A percentile compares a stretch with the other conserved stretches of the same genome.
Evolutionary conservation across 2,329 filamentous ascomycete genomes (phyloP).

Genomic region (Botrytis squamosa): DNA sequence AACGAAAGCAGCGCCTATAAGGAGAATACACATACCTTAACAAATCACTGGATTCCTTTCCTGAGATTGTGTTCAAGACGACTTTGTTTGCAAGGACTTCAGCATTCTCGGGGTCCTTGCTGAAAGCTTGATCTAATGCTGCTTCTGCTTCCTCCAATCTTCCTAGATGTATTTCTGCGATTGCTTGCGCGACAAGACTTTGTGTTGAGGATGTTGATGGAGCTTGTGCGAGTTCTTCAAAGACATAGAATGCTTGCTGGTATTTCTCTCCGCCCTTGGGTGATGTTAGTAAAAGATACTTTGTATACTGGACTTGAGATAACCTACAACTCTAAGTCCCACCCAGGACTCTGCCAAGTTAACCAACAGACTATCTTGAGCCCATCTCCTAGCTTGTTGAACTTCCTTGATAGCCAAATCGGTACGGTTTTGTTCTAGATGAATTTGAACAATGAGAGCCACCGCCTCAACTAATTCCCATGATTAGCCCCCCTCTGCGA

Average conservation of each 20-base stretch:
- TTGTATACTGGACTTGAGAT: not conserved
- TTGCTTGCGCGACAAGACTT: constrained; percentile 80
- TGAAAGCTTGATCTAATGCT: constrained; percentile 76
- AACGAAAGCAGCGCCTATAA: not conserved
- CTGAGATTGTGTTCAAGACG: constrained; percentile 74
- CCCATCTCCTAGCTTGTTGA: constrained; percentile 81
- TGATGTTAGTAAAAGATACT: constrained; percentile 38
- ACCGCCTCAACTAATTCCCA: constrained; percentile 65
- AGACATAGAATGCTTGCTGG: constrained; percentile 96
- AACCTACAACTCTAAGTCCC: constrained; percentile 73
- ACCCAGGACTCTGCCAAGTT: constrained; percentile 97
- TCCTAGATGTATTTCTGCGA: constrained; percentile 88
- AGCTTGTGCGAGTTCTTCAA: constrained; percentile 89
- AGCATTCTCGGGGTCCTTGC: constrained; percentile 67
- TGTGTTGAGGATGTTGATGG: constrained; percentile 74
- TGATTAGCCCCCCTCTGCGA: constrained; percentile 11
- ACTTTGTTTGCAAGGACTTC: constrained; percentile 81
- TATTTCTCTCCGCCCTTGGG: constrained; percentile 86
- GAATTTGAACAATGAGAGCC: constrained; percentile 85
- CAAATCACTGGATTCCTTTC: constrained; percentile 66
- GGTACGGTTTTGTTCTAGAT: constrained; percentile 85
- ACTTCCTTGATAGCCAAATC: constrained; percentile 92
- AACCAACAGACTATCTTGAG: constrained; percentile 88
- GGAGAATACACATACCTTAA: constrained; percentile 54
- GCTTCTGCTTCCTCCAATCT: constrained; percentile 85